Evolutionary conservation across 345 rosid species (phyloP), one percentile per base, ranked within the genome.

Genomic region (Pugionium dolabratum): DNA sequence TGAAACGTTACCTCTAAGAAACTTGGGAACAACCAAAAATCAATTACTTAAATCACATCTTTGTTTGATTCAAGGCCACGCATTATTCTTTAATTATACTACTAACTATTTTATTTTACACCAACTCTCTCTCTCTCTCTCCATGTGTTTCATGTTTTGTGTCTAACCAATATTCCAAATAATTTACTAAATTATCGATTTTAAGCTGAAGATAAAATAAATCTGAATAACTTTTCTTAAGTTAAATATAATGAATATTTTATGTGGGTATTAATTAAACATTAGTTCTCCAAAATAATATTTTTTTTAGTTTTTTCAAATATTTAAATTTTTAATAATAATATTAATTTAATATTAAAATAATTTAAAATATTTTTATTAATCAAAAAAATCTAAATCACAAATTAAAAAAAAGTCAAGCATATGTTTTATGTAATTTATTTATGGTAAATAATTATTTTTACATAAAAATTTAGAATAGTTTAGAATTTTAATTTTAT

Each of bases 91-190:
- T 71, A 37, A 36, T 43, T 48, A 40, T 9, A 55, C 32, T 71
- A 56, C 32, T 49, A 57, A 11, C 32, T 40, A 9, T 58, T 32
- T 49, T 59, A 64, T 34, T 58, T 31, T 50, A 50, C 41, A 65
- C 49, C 35, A 50, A n/a, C 55, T 64, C 18, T 18, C 18, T 18
- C 55, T 64, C 18, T 18, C 18, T 18, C 18, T 18, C 66, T 58
- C 76, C 76, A 72, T 65, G 76, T 72, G 71, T 72, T 58, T 65
- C 66, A 72, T 65, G 76, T 43, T 64, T 72, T 65, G 76, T 72
- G 76, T 71, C 43, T 29, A 58, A 7, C 48, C 26, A 26, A 48
- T 50, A 27, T 64, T 64, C 57, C 39, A 57, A 48, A 55, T 27
- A 57, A 28, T 41, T 46, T 31, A 72, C 44, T 57, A 64, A 31